Evolutionary conservation across 257 asterid species (phyloP).

Genomic region (Leptodermis oblonga): DNA sequence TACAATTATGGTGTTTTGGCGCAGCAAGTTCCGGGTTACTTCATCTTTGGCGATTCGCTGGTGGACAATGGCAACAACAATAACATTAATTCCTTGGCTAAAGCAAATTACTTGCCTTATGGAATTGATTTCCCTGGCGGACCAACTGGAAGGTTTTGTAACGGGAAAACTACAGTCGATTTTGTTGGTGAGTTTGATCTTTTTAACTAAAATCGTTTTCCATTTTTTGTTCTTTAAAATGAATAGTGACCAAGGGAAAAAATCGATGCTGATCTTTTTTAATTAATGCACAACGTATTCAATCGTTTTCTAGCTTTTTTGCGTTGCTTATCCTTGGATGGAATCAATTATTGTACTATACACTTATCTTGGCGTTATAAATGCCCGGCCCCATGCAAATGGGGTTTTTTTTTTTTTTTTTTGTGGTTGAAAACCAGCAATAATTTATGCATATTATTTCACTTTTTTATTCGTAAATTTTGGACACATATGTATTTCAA

Average conservation of each 20-base stretch:
- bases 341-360: not conserved
- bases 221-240: too few relatives aligned
- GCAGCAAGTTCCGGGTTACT: constrained; percentile 37
- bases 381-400: too few relatives aligned
- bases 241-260: too few relatives aligned
- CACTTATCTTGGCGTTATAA: not conserved
- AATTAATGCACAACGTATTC: too few relatives aligned
- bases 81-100: constrained; percentile 34
- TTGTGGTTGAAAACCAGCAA: too few relatives aligned
- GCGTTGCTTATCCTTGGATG: not conserved
- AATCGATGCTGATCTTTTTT: too few relatives aligned
- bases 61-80: constrained; percentile 45
- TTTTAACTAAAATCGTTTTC: not conserved
- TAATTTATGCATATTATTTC: too few relatives aligned
- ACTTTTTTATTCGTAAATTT: too few relatives aligned
- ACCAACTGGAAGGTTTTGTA: constrained; percentile 38
- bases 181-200: constrained; percentile 19
- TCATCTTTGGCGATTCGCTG: constrained; percentile 41
- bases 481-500: too few relatives aligned
- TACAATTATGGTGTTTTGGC: constrained; percentile 8
- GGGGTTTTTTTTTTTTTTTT: too few relatives aligned
- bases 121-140: constrained; percentile 39
- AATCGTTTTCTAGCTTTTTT: too few relatives aligned
- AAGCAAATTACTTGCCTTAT: constrained; percentile 38
- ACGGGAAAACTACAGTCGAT: constrained; percentile 40